Evolutionary conservation across 805 yeast genomes (phyloP).

Genomic region (Crinitomyces ghanaensis): DNA sequence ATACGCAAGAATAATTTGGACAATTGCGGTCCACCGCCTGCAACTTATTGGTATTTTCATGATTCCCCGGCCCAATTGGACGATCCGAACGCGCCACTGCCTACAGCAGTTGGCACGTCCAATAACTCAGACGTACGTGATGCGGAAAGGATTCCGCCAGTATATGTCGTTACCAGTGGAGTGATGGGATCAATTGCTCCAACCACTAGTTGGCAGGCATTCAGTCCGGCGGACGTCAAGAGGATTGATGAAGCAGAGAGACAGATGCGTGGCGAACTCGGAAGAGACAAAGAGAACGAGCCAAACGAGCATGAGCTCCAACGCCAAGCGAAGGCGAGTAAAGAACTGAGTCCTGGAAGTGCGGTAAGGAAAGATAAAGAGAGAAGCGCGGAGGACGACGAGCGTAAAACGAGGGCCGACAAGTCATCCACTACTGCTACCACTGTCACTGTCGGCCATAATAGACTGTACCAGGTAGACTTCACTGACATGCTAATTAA

Average conservation of each 20-base stretch:
- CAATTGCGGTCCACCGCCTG: not conserved
- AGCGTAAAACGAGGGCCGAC: too few species aligned
- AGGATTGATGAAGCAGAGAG: slow-evolving; percentile 15
- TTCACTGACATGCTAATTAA: slow-evolving; percentile 13
- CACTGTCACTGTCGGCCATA: slow-evolving; percentile 24
- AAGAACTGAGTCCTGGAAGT: too few species aligned
- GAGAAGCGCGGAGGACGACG: slow-evolving; percentile 5
- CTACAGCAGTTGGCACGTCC: slow-evolving; percentile 8
- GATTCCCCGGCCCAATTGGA: slow-evolving; percentile 17
- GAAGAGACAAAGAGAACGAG: too few species aligned
- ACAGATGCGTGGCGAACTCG: too few species aligned
- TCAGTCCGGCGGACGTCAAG: slow-evolving; percentile 26
- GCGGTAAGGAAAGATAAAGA: not conserved
- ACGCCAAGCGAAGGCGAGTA: too few species aligned
- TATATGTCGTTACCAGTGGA: too few species aligned
- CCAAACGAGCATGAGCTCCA: too few species aligned
- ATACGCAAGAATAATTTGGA: slow-evolving; percentile 23
- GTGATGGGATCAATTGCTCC: slow-evolving; percentile 22
- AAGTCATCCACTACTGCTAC: too few species aligned
- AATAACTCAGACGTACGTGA: slow-evolving; percentile 2
- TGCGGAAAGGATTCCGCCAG: too few species aligned
- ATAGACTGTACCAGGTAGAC: slow-evolving; percentile 21
- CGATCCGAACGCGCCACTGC: slow-evolving; percentile 19
- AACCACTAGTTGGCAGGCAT: slow-evolving; percentile 27
- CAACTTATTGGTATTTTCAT: slow-evolving; percentile 18